Conservation (phyloP, 805 yeast genomes). For the Candida tibetensis region DNA sequence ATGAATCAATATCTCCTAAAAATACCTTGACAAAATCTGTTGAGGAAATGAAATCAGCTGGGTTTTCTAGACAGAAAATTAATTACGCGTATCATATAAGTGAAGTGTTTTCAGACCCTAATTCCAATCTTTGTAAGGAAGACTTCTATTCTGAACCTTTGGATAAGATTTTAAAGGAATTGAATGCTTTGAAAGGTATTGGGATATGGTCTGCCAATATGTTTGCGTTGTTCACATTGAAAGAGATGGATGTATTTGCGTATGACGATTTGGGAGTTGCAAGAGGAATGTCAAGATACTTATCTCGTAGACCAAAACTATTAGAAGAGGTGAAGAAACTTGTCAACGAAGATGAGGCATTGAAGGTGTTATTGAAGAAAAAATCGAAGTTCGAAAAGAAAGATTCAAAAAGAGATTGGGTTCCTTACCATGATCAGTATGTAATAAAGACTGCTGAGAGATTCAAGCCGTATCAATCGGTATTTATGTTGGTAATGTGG, state of each 20-base stretch:
- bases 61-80: constrained; percentile 67
- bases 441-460: constrained; percentile 52
- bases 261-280: constrained; percentile 82
- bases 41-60: constrained; percentile 58
- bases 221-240: constrained; percentile 73
- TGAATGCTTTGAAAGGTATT: constrained; percentile 62
- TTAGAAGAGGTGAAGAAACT: constrained; percentile 41
- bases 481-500: constrained; percentile 74
- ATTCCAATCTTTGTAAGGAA: constrained; percentile 27
- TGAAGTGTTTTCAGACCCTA: constrained; percentile 45
- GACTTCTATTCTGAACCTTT: constrained; percentile 38
- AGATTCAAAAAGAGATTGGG: constrained; percentile 58
- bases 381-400: constrained; percentile 35
- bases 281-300: constrained; percentile 69
- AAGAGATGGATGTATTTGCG: constrained; percentile 68
- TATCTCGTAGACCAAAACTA: constrained; percentile 51
- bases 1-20: constrained; percentile 51
- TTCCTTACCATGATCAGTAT: constrained; percentile 58
- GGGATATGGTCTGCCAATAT: constrained; percentile 89
- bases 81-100: constrained; percentile 59
- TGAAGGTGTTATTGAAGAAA: constrained; percentile 31
- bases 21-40: constrained; percentile 38
- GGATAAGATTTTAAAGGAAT: constrained; percentile 46
- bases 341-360: constrained; percentile 32
- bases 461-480: constrained; percentile 65